A percentile compares a stretch with the other conserved stretches of the same genome.
Conservation (phyloP, 208 protist species). For the Crithidia mellificae region DNA sequence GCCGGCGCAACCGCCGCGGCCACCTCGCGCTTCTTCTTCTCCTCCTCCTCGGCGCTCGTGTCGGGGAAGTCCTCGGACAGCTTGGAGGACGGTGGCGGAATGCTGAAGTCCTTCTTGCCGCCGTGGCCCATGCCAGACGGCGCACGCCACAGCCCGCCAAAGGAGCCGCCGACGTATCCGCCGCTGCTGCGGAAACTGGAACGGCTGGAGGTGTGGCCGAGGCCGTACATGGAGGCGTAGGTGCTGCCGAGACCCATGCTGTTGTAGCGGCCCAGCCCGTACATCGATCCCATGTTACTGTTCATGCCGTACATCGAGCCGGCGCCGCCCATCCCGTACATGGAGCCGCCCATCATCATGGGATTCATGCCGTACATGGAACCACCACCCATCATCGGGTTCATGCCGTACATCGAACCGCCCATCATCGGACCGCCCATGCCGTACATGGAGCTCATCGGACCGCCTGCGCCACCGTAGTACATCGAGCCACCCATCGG, state of each 20-base stretch:
- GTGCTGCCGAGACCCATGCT: conserved; percentile 31
- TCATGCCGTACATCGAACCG: conserved; percentile 28
- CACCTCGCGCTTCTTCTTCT: conserved; percentile 2
- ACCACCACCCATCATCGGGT: not conserved
- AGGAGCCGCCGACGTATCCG: conserved; percentile 40
- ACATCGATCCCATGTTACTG: too few species aligned
- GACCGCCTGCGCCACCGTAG: conserved; percentile 20
- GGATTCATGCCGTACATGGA: conserved; percentile 50
- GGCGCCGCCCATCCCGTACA: conserved; percentile 36
- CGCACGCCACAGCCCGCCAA: conserved; percentile 39
- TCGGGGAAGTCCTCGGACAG: conserved; percentile 17
- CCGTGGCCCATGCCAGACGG: conserved; percentile 21
- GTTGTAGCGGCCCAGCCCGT: conserved; percentile 34
- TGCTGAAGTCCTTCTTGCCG: conserved; percentile 35
- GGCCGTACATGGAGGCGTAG: conserved; percentile 42
- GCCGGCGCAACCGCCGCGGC: not conserved
- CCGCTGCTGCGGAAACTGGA: conserved; percentile 28
- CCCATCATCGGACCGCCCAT: conserved; percentile 30
- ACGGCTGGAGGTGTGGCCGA: conserved; percentile 26
- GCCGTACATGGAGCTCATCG: conserved; percentile 48
- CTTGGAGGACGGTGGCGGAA: conserved; percentile 31
- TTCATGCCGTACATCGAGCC: conserved; percentile 36
- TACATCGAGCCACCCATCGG: conserved; percentile 34
- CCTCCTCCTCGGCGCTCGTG: not conserved
- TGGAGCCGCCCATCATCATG: conserved; percentile 28